These are phyloP conservation scores for Coffea humblotiana DNA, from an alignment of 305 asterid genomes.

Conservation along the genomic window DNA sequence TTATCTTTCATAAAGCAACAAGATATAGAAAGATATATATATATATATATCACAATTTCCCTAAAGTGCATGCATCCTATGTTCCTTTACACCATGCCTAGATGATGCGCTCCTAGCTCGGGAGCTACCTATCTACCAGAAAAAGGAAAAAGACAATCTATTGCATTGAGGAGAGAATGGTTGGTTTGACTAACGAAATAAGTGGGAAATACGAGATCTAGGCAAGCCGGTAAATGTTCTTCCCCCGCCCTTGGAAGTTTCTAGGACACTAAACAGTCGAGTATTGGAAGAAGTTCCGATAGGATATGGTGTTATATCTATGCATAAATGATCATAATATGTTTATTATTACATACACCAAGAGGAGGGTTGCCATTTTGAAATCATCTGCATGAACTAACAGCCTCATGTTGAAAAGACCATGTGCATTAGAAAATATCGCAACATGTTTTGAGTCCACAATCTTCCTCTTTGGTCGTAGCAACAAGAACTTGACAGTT, in stretches of 20 bases:
- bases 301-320: neutral
- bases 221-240: no score
- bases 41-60: neutral
- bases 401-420: neutral
- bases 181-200: no score
- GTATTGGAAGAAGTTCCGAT: neutral
- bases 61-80: neutral
- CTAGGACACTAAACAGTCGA: neutral
- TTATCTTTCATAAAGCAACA: neutral
- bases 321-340: neutral
- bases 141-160: no score
- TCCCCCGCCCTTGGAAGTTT: neutral
- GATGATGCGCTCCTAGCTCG: no score
- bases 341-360: neutral
- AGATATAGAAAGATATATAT: neutral
- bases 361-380: neutral
- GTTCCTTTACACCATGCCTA: no score
- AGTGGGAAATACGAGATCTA: no score
- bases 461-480: neutral
- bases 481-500: neutral
- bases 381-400: neutral
- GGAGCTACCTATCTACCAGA: no score
- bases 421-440: neutral
- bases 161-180: no score
- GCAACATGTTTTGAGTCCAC: neutral